Base-by-base conservation (phyloP, 805 yeast species). In the Jamesozyma piceae region DNA sequence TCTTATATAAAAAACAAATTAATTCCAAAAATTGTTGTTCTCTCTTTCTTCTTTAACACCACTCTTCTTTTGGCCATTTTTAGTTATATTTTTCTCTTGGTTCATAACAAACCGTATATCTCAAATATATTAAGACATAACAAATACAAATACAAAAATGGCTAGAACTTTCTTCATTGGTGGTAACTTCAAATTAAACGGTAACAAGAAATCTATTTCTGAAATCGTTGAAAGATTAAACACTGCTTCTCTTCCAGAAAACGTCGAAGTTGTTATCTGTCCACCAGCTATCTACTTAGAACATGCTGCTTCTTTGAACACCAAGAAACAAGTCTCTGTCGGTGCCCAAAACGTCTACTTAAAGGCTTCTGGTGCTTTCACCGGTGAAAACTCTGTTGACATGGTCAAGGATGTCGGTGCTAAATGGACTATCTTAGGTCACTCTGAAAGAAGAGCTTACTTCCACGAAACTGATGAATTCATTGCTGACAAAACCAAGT, bases 121-220 rank as follows among this genome's bases (percentile, higher is more conserved):
- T 22, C 17, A 17, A 30, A 19, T 35, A 35, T 35, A 35, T 36
- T 38, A 34, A 32, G 17, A 24, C 24, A 20, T 19, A 17, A 28
- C 14, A 41, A 14, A 41, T 30, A 38, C 29, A 42, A 33, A 42
- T 31, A 34, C 36, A 54, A 48, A n/a, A 56, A 62, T 63, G 95
- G 80, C 95, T 66, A 47, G 46, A 72, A 77, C 75, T 69, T 92
- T 90, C 74, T 89, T 92, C 69, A 95, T 92, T 64, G 98, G 98
- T 60, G 98, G 98, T 63, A 92, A 92, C 88, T 90, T 92, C 79
- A 92, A 92, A 72, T 82, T 92, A 86, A 92, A 92, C 78, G 98
- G 98, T 65, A 72, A 95, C 64, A 81, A 80, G 71, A 77, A 75
- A 58, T 82, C 92, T 57, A 84, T 92, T 68, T 77, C 78, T 66